Evolutionary conservation across 768 basidiomycete genomes (phyloP).

Genomic region (Chalciporus piperatus): DNA sequence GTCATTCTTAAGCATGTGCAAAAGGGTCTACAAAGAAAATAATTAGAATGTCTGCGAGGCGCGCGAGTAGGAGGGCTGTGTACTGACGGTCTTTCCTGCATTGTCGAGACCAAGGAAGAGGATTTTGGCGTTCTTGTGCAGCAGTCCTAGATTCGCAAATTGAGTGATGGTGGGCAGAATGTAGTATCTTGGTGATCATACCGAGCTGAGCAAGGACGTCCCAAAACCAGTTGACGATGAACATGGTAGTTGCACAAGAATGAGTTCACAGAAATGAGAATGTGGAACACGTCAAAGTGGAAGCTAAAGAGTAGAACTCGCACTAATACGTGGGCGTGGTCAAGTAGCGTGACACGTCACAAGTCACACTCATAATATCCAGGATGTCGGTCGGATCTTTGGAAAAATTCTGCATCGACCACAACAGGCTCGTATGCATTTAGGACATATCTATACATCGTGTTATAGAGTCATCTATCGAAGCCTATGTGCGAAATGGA

Average conservation of each 20-base stretch:
- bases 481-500: background rate
- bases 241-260: constrained; percentile 48
- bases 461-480: background rate
- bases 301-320: constrained; percentile 6
- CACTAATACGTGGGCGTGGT: constrained; percentile 7
- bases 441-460: no score
- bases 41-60: constrained; percentile 3
- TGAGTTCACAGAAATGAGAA: constrained; percentile 21
- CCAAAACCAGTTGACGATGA: constrained; percentile 95
- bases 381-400: no score
- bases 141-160: constrained; percentile 52
- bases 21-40: constrained; percentile 60
- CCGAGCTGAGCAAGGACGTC: constrained; percentile 92
- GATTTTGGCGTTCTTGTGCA: constrained; percentile 99
- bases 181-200: constrained; percentile 35
- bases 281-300: constrained; percentile 18
- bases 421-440: background rate
- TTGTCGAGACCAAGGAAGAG: constrained; percentile 98
- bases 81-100: constrained; percentile 93
- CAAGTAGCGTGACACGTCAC: constrained; percentile 15
- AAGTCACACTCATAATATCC: background rate
- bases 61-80: background rate
- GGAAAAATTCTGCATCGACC: no score
- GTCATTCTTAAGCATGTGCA: constrained; percentile 99
- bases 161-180: background rate